Conservation (phyloP, 345 rosid genomes). For the Tarenaya hassleriana region DNA sequence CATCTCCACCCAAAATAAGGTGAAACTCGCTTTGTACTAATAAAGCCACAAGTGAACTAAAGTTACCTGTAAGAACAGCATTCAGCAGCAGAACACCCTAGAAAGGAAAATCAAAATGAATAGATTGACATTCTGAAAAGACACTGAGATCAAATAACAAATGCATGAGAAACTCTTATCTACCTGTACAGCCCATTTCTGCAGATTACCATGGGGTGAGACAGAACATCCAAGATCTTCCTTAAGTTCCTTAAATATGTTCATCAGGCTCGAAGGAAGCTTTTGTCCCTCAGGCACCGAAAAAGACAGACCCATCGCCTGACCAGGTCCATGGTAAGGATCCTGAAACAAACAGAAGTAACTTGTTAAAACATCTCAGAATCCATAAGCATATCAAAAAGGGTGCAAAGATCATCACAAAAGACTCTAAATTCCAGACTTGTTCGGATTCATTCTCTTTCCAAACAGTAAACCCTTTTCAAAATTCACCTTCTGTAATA, state of each 20-base stretch:
- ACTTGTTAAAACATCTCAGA: background rate
- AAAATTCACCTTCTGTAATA: background rate
- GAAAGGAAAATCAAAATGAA: conserved; percentile 14
- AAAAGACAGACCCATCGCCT: conserved; percentile 96
- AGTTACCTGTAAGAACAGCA: conserved; percentile 80
- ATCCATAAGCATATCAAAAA: background rate
- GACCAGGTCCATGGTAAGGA: conserved; percentile 96
- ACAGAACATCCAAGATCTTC: conserved; percentile 81
- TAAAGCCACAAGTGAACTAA: conserved; percentile 1
- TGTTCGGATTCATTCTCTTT: background rate
- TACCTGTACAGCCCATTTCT: conserved; percentile 89
- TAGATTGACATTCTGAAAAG: conserved; percentile 11
- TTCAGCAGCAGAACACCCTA: conserved; percentile 91
- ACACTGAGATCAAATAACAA: conserved; percentile 3
- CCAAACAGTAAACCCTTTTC: background rate
- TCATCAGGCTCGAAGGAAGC: conserved; percentile 75
- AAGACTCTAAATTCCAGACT: background rate
- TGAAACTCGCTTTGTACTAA: too few relatives aligned
- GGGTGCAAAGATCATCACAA: background rate
- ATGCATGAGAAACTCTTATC: conserved; percentile 11
- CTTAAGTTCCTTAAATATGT: conserved; percentile 84
- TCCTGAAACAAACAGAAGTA: conserved; percentile 32
- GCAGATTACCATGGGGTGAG: conserved; percentile 84
- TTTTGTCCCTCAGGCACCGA: conserved; percentile 80
- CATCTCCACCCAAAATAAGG: too few relatives aligned